Percentiles rank a stretch among this genome's conserved stretches.
These are phyloP conservation scores for Lipomyces yamadae DNA, from an alignment of 805 yeast species.

Conservation along the genomic window DNA sequence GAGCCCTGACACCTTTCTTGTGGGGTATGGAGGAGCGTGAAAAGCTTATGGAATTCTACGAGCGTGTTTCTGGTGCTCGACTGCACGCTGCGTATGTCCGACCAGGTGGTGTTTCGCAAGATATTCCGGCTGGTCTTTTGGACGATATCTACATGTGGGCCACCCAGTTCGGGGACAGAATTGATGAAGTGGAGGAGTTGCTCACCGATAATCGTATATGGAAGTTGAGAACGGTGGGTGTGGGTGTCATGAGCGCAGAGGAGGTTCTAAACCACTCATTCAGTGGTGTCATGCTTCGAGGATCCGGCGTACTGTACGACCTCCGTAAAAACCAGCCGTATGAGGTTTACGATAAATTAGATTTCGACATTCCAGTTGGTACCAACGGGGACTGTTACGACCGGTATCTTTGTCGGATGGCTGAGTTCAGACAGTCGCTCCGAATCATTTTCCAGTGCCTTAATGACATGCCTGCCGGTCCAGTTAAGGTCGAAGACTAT, in stretches of 20 bases:
- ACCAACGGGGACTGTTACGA: conserved; percentile 89
- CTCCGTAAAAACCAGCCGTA: conserved; percentile 85
- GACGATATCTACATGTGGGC: conserved; percentile 97
- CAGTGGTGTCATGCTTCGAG: conserved; percentile 89
- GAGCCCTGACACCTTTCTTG: conserved; percentile 89
- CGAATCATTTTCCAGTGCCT: conserved; percentile 89
- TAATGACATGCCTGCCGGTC: conserved; percentile 90
- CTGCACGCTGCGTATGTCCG: conserved; percentile 85
- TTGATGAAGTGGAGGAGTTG: conserved; percentile 88
- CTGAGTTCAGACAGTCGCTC: conserved; percentile 87
- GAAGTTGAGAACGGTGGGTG: conserved; percentile 82
- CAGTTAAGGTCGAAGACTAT: conserved; percentile 87
- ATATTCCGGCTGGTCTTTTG: conserved; percentile 80
- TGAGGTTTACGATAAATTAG: conserved; percentile 85
- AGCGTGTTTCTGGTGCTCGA: conserved; percentile 88
- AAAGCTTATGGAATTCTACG: conserved; percentile 89
- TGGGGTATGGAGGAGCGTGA: conserved; percentile 96
- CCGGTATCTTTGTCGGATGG: conserved; percentile 86
- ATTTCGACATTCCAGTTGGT: conserved; percentile 87
- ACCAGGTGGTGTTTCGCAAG: conserved; percentile 92
- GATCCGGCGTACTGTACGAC: conserved; percentile 87
- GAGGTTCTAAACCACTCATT: conserved; percentile 82
- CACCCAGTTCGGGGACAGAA: conserved; percentile 90
- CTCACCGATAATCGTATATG: conserved; percentile 89
- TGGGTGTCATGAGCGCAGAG: conserved; percentile 82